These are phyloP conservation scores for Panaeolus papilionaceus DNA, from an alignment of 768 basidiomycete species.

Conservation along the genomic window DNA sequence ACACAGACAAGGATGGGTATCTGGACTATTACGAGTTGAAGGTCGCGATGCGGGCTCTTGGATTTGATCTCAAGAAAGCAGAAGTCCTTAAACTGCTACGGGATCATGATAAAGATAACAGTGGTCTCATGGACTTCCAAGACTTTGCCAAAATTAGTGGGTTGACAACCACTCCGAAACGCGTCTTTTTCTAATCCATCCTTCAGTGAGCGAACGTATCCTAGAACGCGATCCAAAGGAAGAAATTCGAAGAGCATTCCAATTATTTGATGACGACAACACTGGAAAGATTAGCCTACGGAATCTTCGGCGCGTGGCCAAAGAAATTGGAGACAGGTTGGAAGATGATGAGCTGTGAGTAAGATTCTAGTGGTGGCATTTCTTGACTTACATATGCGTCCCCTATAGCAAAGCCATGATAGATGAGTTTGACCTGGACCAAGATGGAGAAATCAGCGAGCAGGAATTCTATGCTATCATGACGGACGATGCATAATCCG, in stretches of 20 bases:
- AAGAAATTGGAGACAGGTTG: conserved; percentile 93
- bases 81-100: conserved; percentile 95
- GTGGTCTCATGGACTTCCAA: conserved; percentile 88
- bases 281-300: conserved; percentile 93
- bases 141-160: conserved; percentile 95
- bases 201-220: conserved; percentile 91
- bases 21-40: conserved; percentile 99
- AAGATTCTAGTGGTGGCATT: not conserved
- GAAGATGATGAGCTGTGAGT: conserved; percentile 97
- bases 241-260: conserved; percentile 95
- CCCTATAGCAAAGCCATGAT: conserved; percentile 95
- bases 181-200: conserved; percentile 15
- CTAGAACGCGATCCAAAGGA: conserved; percentile 95
- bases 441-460: conserved; percentile 96
- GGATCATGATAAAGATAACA: conserved; percentile 87
- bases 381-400: conserved; percentile 6
- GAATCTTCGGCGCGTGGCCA: conserved; percentile 92
- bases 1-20: conserved; percentile 96
- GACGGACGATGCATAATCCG: conserved; percentile 82
- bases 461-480: conserved; percentile 97
- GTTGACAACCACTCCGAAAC: conserved; percentile 31
- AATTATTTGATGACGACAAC: conserved; percentile 95
- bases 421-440: conserved; percentile 98
- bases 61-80: conserved; percentile 98
- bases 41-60: conserved; percentile 97